phyloP scores from a whole-genome alignment of 768 basidiomycete species.

The Lyophyllum shimeji region DNA sequence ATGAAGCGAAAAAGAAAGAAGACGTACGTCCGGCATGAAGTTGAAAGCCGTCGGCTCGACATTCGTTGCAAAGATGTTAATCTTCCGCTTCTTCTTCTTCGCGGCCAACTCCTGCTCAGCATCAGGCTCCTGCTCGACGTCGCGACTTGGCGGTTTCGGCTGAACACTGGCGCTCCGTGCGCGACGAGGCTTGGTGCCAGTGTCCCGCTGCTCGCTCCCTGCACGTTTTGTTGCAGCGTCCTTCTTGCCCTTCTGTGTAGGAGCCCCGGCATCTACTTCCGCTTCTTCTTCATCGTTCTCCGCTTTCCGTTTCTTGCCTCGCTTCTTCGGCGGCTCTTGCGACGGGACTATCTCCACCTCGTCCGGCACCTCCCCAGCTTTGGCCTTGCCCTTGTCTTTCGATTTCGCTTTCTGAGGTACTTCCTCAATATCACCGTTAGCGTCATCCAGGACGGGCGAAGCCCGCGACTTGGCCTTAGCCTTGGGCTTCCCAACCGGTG shows the following conservation, averaged over 20 bases:
- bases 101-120: constrained; percentile 22
- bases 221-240: neutral
- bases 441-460: constrained; percentile 16
- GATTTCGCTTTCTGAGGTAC: constrained; percentile 18
- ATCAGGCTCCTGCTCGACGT: constrained; percentile 8
- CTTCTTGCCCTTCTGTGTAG: constrained; percentile 18
- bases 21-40: constrained; percentile 34
- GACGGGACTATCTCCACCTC: constrained; percentile 18
- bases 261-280: constrained; percentile 17
- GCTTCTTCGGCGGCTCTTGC: constrained; percentile 10
- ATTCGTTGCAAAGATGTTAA: constrained; percentile 54
- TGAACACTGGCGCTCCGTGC: constrained; percentile 14
- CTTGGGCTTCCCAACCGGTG: neutral
- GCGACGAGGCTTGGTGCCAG: constrained; percentile 12
- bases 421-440: constrained; percentile 17
- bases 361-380: constrained; percentile 20
- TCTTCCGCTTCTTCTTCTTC: constrained; percentile 72
- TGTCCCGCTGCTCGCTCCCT: constrained; percentile 2
- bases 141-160: neutral
- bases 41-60: constrained; percentile 46
- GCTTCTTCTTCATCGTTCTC: constrained; percentile 17
- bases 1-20: neutral
- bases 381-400: constrained; percentile 34
- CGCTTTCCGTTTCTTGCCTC: constrained; percentile 30
- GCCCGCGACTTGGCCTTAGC: constrained; percentile 21